These are phyloP conservation scores for Cytospora leucostoma DNA, from an alignment of 2,329 filamentous ascomycete species.

Conservation along the genomic window DNA sequence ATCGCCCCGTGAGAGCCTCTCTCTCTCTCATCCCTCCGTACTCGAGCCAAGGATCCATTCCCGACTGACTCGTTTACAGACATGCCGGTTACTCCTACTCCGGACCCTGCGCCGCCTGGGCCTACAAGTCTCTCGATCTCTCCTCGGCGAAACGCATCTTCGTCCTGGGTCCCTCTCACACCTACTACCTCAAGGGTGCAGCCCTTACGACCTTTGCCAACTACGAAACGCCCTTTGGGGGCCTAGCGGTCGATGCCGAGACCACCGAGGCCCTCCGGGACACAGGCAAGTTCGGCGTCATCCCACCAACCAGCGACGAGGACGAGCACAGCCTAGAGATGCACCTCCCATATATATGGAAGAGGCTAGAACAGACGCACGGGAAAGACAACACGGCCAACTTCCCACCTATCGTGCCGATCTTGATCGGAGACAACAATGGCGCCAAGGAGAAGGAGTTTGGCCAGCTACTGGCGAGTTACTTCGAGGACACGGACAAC, in stretches of 20 bases:
- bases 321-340: constrained; percentile 94
- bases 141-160: constrained; percentile 84
- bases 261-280: constrained; percentile 52
- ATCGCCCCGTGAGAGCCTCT: constrained; percentile 81
- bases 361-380: constrained; percentile 61
- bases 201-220: constrained; percentile 72
- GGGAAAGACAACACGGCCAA: constrained; percentile 48
- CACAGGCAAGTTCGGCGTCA: constrained; percentile 62
- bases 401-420: constrained; percentile 72
- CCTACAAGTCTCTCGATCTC: constrained; percentile 86
- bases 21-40: constrained; percentile 20
- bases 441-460: constrained; percentile 64
- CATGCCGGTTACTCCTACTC: constrained; percentile 95
- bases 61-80: constrained; percentile 46
- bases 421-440: constrained; percentile 79
- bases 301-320: constrained; percentile 68
- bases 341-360: constrained; percentile 92
- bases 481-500: constrained; percentile 72
- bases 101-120: constrained; percentile 88
- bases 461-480: constrained; percentile 73
- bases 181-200: constrained; percentile 75
- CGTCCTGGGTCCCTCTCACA: constrained; percentile 89
- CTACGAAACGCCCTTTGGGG: constrained; percentile 75
- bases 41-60: background rate
- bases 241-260: constrained; percentile 64